Evolutionary conservation across 2,329 filamentous ascomycete genomes (phyloP).

Genomic region (Tolypocladium sp.): DNA sequence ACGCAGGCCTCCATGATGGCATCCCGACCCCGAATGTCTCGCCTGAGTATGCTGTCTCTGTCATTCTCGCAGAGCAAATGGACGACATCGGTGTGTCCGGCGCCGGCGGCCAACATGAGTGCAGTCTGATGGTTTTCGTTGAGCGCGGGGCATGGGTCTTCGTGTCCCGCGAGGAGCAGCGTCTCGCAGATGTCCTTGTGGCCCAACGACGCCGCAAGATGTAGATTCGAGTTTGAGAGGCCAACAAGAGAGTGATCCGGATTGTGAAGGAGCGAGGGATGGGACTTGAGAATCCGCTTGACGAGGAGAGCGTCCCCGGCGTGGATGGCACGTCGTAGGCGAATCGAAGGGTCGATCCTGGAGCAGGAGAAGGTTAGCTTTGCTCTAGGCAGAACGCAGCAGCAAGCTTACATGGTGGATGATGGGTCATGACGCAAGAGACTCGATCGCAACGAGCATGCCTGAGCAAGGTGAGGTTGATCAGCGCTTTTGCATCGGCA

Average conservation of each 20-base stretch:
- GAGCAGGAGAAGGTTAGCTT: neutral
- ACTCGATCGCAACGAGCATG: neutral
- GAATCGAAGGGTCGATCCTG: constrained; percentile 70
- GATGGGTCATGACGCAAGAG: neutral
- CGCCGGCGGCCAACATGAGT: constrained; percentile 65
- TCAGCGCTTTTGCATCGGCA: neutral
- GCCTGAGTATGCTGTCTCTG: constrained; percentile 51
- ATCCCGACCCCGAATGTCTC: constrained; percentile 61
- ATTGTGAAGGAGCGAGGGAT: constrained; percentile 66
- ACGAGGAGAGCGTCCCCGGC: constrained; percentile 65
- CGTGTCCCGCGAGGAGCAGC: constrained; percentile 67
- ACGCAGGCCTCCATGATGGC: constrained; percentile 59
- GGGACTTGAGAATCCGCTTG: constrained; percentile 64
- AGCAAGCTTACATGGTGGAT: neutral
- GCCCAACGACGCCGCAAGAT: constrained; percentile 69
- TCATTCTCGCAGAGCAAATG: constrained; percentile 59
- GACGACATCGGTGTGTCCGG: constrained; percentile 65
- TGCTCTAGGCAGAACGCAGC: neutral
- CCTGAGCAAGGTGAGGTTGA: neutral
- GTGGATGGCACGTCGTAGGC: constrained; percentile 74
- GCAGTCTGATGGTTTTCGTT: constrained; percentile 77
- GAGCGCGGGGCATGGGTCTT: constrained; percentile 60
- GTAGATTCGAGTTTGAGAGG: constrained; percentile 75
- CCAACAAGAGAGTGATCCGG: constrained; percentile 60
- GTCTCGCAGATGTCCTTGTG: constrained; percentile 58